Evolutionary conservation across 1,139 yeast genomes (phyloP), one percentile per base, ranked within the genome.

Genomic region (Protomyces gravidus): DNA sequence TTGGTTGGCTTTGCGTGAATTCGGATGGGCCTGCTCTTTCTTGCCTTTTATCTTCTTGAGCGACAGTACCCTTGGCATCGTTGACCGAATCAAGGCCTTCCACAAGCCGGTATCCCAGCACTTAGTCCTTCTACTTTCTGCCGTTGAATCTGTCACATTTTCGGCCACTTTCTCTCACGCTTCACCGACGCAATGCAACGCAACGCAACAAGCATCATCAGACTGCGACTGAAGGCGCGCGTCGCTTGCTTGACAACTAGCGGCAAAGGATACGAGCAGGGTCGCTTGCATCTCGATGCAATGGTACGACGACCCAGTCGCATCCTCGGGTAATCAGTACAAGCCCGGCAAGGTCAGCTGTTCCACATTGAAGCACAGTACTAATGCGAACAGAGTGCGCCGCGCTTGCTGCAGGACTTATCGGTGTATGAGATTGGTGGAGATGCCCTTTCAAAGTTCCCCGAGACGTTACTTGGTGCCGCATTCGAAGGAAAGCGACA

Each of bases 11-110:
- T 53, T 53, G 28, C 58, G 50, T 5, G 58, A 53, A 23, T 53
- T 53, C 5, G 58, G 58, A 46, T 53, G 58, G 26, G 58, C 58
- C 36, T 53, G 58, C 36, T 53, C 58, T 47, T 53, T 53, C 47
- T 53, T 53, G 25, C 58, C 58, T 47, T 53, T 53, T 50, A 53
- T 53, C n/a, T 53, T 53, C 46, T 53, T 53, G 40, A 53, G 51
- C 17, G 58, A 53, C 40, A 53, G 39, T 17, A 53, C 51, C 33
- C 58, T 45, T 5, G 58, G 58, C 58, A 53, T 53, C 5, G 6
- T 27, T 2, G 27, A 30, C 3, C n/a, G n/a, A n/a, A n/a, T n/a
- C n/a, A n/a, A n/a, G n/a, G n/a, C n/a, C n/a, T n/a, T n/a, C n/a
- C n/a, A n/a, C 15, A 30, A 1, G 36, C 36, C 4, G 13, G 1